Conservation (phyloP, 106 monocot genomes). For the Posidonia australis region DNA sequence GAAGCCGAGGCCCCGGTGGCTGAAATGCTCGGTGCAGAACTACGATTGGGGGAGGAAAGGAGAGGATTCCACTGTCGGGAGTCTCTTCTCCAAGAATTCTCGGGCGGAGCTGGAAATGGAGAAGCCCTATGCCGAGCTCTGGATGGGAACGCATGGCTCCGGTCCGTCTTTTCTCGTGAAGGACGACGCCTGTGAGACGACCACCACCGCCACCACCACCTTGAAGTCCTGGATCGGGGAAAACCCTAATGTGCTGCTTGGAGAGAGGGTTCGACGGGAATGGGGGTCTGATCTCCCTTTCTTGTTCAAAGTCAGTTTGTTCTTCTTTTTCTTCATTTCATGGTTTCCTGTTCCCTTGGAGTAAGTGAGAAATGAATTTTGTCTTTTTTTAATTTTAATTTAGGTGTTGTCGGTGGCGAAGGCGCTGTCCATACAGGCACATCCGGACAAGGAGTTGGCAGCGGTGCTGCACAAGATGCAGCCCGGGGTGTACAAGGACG, state of each 20-base stretch:
- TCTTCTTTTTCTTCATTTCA: background rate
- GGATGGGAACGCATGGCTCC: constrained; percentile 91
- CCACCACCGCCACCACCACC: background rate
- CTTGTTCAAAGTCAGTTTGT: constrained; percentile 65
- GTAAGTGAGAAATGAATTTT: no score
- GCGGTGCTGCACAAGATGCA: constrained; percentile 45
- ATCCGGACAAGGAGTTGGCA: constrained; percentile 85
- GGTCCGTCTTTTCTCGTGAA: constrained; percentile 51
- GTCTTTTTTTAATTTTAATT: background rate
- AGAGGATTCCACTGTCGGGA: constrained; percentile 47
- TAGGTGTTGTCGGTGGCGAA: constrained; percentile 86
- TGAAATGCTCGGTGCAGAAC: constrained; percentile 68
- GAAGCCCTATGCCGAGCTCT: constrained; percentile 79
- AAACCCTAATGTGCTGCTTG: constrained; percentile 40
- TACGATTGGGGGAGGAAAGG: constrained; percentile 83
- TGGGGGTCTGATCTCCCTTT: constrained; percentile 86
- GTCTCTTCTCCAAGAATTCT: constrained; percentile 40
- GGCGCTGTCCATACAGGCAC: constrained; percentile 89
- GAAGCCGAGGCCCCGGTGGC: constrained; percentile 13
- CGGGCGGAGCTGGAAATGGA: constrained; percentile 18
- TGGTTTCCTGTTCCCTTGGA: no score
- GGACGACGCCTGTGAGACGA: background rate
- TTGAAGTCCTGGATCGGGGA: constrained; percentile 54
- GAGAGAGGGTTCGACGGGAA: constrained; percentile 36
- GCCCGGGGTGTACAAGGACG: constrained; percentile 71